phyloP scores from a whole-genome alignment of 345 rosid species.

The Sisymbrium altissimum region DNA sequence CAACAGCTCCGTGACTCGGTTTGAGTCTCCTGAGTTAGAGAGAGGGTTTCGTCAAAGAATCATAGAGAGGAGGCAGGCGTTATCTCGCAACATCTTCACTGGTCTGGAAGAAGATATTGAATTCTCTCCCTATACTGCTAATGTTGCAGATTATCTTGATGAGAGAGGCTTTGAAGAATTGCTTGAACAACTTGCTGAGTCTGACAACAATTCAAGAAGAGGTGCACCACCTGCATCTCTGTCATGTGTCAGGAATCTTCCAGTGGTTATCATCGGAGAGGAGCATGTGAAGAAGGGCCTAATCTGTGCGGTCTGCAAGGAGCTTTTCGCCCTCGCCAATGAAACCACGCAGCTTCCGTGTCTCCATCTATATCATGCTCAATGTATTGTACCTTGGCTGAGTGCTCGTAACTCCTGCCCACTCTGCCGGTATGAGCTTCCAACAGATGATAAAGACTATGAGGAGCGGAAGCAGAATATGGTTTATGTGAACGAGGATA shows the following conservation, averaged over 20 bases:
- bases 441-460: constrained; percentile 81
- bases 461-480: constrained; percentile 58
- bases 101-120: constrained; percentile 46
- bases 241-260: constrained; percentile 60
- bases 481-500: constrained; percentile 38
- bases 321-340: constrained; percentile 47
- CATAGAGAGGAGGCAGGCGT: constrained; percentile 42
- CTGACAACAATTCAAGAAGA: constrained; percentile 69
- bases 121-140: constrained; percentile 39
- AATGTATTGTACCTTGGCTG: constrained; percentile 88
- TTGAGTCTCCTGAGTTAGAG: constrained; percentile 45
- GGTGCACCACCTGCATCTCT: constrained; percentile 90
- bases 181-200: constrained; percentile 69
- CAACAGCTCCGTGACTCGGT: constrained; percentile 34
- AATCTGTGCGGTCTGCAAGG: constrained; percentile 90
- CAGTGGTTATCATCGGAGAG: constrained; percentile 42
- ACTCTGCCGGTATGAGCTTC: constrained; percentile 85
- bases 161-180: constrained; percentile 66
- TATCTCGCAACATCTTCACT: constrained; percentile 34
- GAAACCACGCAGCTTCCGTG: constrained; percentile 85
- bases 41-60: constrained; percentile 37
- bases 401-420: constrained; percentile 87
- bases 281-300: constrained; percentile 49
- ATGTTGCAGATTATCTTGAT: constrained; percentile 58
- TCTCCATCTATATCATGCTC: constrained; percentile 68